Conservation (phyloP, 352 stramenopile species). For the Globisporangium barbulae region DNA sequence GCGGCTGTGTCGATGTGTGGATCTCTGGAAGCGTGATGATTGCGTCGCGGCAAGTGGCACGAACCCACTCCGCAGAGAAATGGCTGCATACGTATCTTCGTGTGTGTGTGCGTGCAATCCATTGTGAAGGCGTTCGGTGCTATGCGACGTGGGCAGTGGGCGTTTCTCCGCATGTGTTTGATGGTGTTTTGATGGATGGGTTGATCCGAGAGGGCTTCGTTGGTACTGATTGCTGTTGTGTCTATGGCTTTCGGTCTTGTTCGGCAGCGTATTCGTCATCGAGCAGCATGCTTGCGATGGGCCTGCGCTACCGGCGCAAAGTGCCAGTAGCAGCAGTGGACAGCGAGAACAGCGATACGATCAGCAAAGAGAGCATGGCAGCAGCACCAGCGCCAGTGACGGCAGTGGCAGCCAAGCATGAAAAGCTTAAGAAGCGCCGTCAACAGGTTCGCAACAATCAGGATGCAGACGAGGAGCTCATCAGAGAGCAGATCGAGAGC, state of each 20-base stretch:
- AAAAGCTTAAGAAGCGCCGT: conserved; percentile 8
- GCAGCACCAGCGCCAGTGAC: conserved; percentile 5
- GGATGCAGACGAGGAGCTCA: neutral
- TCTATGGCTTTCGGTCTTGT: neutral
- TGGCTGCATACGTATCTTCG: neutral
- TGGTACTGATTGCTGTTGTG: neutral
- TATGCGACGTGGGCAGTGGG: neutral
- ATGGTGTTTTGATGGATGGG: neutral
- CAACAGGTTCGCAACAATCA: conserved; percentile 1
- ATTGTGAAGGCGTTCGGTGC: no score
- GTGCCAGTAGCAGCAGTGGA: conserved; percentile 18
- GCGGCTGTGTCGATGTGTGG: neutral
- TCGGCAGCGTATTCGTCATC: conserved; percentile 6
- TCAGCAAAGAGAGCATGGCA: conserved; percentile 6
- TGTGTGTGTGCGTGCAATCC: neutral
- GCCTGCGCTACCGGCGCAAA: conserved; percentile 58
- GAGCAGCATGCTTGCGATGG: conserved; percentile 7
- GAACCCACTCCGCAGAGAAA: no score
- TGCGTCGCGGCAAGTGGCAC: neutral
- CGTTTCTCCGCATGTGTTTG: neutral
- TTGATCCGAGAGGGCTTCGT: neutral
- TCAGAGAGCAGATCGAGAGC: neutral
- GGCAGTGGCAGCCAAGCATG: neutral
- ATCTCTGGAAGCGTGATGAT: neutral
- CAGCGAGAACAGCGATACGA: conserved; percentile 25